phyloP scores from a whole-genome alignment of 345 rosid genomes.

The Hibiscus syriacus region DNA sequence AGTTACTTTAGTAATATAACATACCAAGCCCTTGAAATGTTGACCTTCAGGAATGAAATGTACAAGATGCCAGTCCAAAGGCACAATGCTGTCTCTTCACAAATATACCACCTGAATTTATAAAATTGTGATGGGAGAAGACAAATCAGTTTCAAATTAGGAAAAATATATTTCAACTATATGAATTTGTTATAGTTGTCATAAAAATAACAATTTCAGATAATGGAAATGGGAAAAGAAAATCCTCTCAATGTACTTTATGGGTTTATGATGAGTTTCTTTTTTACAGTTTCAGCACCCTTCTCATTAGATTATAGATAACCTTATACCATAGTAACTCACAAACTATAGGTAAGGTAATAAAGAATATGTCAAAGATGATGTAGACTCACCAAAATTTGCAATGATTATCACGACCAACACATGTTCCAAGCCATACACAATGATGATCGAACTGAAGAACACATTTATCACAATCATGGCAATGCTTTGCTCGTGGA shows the following conservation, averaged over 20 bases:
- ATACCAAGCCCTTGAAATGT: slow-evolving; percentile 69
- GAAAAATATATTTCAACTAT: background rate
- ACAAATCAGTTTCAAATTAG: background rate
- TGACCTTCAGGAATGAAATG: slow-evolving; percentile 53
- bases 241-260: background rate
- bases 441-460: slow-evolving; percentile 99
- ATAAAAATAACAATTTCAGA: background rate
- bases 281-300: background rate
- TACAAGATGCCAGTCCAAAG: slow-evolving; percentile 90
- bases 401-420: slow-evolving; percentile 91
- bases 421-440: slow-evolving; percentile 96
- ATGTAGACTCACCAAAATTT: slow-evolving; percentile 77
- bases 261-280: background rate
- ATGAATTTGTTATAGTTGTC: background rate
- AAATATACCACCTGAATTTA: slow-evolving; percentile 78
- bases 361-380: slow-evolving; percentile 3
- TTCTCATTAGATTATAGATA: background rate
- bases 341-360: background rate
- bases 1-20: background rate
- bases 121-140: background rate
- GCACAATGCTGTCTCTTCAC: slow-evolving; percentile 78
- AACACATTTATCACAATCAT: slow-evolving; percentile 95
- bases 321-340: background rate
- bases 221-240: background rate
- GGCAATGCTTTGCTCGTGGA: slow-evolving; percentile 96